Evolutionary conservation across 176 grass and related monocot species (phyloP), one percentile per base, ranked within the genome.

Genomic region (Carex myosuroides): DNA sequence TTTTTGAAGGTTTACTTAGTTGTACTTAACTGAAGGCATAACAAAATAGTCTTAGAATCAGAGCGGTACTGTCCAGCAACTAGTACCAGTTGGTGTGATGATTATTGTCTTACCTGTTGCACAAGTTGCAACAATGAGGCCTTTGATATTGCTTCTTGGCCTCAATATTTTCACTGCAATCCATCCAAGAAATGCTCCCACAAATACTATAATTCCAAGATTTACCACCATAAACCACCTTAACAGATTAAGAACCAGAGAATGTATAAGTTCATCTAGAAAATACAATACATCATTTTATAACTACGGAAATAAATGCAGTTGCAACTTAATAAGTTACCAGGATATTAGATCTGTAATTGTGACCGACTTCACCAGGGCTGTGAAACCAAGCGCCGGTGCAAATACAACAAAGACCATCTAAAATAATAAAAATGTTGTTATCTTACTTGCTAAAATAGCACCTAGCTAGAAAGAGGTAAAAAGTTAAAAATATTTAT

Each of bases 141-240:
- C 76, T 60, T 81, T 60, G 2, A 86, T 57, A 58, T 86, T 17
- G 13, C 32, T 20, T 66, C 21, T 44, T 10, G 61, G 85, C 30
- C 24, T 80, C 61, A 86, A 62, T 68, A 86, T 86, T 33, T 86
- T 86, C 26, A 80, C 85, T 0, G 44, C 48, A n/a, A 86, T 81
- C 76, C 85, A 81, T n/a, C 85, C 79, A 61, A 87, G 85, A 59
- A 87, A 59, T 26, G 66, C 81, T 20, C 86, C 86, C n/a, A 79
- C 18, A 42, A 84, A 67, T 29, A 88, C 81, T 17, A 61, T 70
- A 8, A 88, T 80, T 18, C 81, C 86, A 16, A 84, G 70, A 46
- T 88, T 88, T 35, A 88, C 70, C 8, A 71, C 68, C 86, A 88
- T 88, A 60, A 88, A 88, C 86, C 86, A 88, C 86, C 86, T 88